Evolutionary conservation across 306 rosid genomes (phyloP), one percentile per base, ranked within the genome.

Genomic region (Sechiopsis laciniata): DNA sequence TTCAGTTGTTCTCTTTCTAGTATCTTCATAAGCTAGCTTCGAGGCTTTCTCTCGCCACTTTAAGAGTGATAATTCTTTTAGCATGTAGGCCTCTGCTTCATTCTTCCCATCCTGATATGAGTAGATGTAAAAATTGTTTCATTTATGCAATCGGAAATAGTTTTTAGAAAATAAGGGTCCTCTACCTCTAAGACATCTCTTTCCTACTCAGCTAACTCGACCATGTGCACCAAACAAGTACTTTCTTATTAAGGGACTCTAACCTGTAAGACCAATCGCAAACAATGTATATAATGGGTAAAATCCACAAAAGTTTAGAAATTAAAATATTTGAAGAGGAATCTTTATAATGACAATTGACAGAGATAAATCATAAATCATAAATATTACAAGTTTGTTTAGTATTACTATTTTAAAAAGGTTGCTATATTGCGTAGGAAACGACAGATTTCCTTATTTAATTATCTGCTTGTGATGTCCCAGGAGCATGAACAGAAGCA

Each of bases 1-100:
- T 76, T 85, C 88, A 57, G 71, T 86, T 83, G 81, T 76, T 84
- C 85, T 94, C 71, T 65, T 80, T 21, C 40, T 53, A 8, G 90
- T 80, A 83, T 91, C 99, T 54, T 86, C 92, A 74, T 83, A 77
- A 70, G 99, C 99, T 86, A 94, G 72, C 75, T 81, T 81, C 51
- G 97, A 63, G 55, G 95, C 92, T 81, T 91, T 94, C 87, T 91
- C 97, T 88, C 84, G 95, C 97, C 97, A 94, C 82, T 94, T 91
- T 79, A 94, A 54, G 55, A 84, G 88, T 40, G 95, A 89, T 69
- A 94, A 78, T 87, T 94, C 99, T 81, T 91, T 91, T 76, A 94
- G 84, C 96, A 91, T 91, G 84, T 85, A 91, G 21, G 86, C 80
- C 80, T 94, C 99, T 37, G 97, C 97, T 84, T 94, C 97, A 70